These are phyloP conservation scores for Simplicillium sp. DNA, from an alignment of 2,329 filamentous ascomycete genomes.

Conservation along the genomic window DNA sequence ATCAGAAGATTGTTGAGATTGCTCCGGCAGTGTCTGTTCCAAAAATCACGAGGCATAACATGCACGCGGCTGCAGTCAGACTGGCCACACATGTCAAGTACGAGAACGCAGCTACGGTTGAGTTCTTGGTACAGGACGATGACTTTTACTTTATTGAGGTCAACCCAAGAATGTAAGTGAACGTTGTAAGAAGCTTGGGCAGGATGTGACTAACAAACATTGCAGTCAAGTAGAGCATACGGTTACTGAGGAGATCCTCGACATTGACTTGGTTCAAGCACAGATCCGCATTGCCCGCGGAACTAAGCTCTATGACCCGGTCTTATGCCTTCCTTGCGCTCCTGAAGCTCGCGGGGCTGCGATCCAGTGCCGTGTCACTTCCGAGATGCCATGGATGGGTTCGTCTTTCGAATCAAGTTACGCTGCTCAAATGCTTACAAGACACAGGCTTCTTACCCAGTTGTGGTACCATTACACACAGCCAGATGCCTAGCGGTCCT, in stretches of 20 bases:
- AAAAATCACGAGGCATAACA: constrained; percentile 16
- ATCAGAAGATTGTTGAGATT: constrained; percentile 44
- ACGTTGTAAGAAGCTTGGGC: too few relatives aligned
- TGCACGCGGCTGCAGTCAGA: constrained; percentile 25
- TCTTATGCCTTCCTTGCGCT: not conserved
- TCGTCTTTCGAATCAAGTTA: too few relatives aligned
- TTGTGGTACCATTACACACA: not conserved
- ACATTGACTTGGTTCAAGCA: constrained; percentile 24
- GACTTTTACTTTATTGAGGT: constrained; percentile 38
- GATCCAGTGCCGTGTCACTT: too few relatives aligned
- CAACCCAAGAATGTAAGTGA: constrained; percentile 27
- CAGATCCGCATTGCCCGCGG: too few relatives aligned
- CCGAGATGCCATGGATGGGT: too few relatives aligned
- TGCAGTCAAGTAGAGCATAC: constrained; percentile 34
- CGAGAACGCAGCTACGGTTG: constrained; percentile 31
- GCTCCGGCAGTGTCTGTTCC: constrained; percentile 26
- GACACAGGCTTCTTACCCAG: too few relatives aligned
- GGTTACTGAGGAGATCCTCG: constrained; percentile 27
- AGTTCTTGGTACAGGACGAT: constrained; percentile 26
- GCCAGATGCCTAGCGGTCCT: not conserved
- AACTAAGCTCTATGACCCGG: constrained; percentile 3
- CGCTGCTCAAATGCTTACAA: too few relatives aligned
- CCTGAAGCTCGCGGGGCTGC: too few relatives aligned
- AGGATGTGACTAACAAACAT: too few relatives aligned
- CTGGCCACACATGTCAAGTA: constrained; percentile 27